Evolutionary conservation across 2,329 filamentous ascomycete genomes (phyloP), one percentile per base, ranked within the genome.

Genomic region (Neophaeococcomyces mojaviensis): DNA sequence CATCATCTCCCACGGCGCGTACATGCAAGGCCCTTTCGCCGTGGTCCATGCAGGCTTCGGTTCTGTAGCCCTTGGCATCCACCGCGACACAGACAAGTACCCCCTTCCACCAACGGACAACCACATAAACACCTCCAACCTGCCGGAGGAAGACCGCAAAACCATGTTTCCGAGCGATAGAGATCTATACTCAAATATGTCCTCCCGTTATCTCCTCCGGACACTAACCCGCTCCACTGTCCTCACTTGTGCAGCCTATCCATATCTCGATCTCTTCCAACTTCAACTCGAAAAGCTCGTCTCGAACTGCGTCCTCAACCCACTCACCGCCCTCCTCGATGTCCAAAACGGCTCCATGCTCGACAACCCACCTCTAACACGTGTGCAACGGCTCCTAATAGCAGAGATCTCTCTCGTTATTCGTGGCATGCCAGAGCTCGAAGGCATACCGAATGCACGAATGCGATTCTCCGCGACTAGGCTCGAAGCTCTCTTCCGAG

Each of bases 251-350:
- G 69, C 76, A 5, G 72, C 73, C 5, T 71, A 82, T 49, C 70
- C 73, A 0, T 74, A 78, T 7, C 68, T 75, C 4, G 73, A 78
- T 30, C 80, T 92, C 52, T 67, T 92, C 6, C 75, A 78, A 50
- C 71, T 56, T 26, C 92, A 95, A 64, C 75, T 97, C 3, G 84
- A 90, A 38, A 83, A 82, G 38, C 71, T 96, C 31, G 80, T 86
- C 2, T 78, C 89, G 55, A 82, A 83, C 50, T 78, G 81, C 39
- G 74, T 92, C 22, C 78, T 94, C 45, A 89, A 95, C 53, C 82
- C 90, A 0, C 70, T 96, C 4, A 89, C 87, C 3, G 82, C 86
- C 1, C 69, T 94, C 7, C 74, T 94, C 42, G 85, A 94, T 56
- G 79, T 82, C 55, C 74, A 77, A 22, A 94, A 94, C 60, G 79